phyloP scores from a whole-genome alignment of 352 stramenopile genomes.

The Hyaloperonospora brassicae region DNA sequence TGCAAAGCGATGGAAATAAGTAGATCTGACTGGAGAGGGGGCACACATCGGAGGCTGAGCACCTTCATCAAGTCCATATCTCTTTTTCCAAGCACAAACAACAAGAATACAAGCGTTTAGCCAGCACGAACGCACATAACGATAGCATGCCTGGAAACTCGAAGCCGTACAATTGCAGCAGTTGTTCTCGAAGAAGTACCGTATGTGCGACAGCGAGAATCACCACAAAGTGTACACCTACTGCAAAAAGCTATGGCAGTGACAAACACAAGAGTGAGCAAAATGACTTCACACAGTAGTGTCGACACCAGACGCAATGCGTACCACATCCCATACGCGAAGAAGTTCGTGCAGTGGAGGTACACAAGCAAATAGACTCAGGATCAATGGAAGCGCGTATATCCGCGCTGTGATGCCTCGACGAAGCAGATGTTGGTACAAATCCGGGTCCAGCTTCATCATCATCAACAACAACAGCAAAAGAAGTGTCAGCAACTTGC shows the following conservation, averaged over 20 bases:
- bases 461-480: neutral
- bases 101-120: neutral
- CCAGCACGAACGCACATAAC: too few relatives aligned
- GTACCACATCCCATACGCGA: constrained; percentile 87
- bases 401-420: constrained; percentile 76
- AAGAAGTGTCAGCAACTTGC: neutral
- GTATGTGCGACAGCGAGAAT: constrained; percentile 84
- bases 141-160: too few relatives aligned
- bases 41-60: constrained; percentile 73
- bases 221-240: constrained; percentile 88
- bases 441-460: constrained; percentile 60
- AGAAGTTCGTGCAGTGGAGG: constrained; percentile 83
- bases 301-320: neutral
- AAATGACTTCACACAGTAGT: neutral
- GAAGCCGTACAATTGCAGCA: constrained; percentile 61
- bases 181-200: constrained; percentile 74
- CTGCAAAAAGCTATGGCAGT: constrained; percentile 69
- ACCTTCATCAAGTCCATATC: constrained; percentile 87
- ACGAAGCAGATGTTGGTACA: constrained; percentile 71
- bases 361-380: constrained; percentile 87
- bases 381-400: constrained; percentile 82
- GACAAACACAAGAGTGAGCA: neutral
- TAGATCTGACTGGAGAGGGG: constrained; percentile 71
- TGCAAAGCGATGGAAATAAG: constrained; percentile 81
- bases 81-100: constrained; percentile 16